Conservation (phyloP, 495 filamentous ascomycete species). For the Sporormia fimetaria region DNA sequence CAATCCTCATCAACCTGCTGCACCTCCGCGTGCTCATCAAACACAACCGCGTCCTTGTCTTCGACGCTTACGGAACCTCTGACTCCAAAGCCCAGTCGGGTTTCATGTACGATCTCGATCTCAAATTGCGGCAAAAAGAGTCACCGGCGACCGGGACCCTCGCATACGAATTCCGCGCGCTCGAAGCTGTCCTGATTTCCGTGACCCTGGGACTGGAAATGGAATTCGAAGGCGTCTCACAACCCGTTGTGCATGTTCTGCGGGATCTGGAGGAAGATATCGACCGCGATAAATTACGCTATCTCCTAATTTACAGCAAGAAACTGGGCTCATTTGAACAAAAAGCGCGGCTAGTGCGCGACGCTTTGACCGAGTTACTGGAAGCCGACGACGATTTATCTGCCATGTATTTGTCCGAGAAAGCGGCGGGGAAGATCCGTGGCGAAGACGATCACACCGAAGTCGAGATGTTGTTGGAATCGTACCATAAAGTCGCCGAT, state of each 20-base stretch:
- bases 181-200: slow-evolving; percentile 71
- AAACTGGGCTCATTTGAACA: slow-evolving; percentile 94
- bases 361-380: slow-evolving; percentile 91
- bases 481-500: slow-evolving; percentile 94
- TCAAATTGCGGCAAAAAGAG: slow-evolving; percentile 45
- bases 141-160: slow-evolving; percentile 41
- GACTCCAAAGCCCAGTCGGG: slow-evolving; percentile 90
- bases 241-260: slow-evolving; percentile 80
- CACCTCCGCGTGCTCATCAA: slow-evolving; percentile 93
- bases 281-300: slow-evolving; percentile 81
- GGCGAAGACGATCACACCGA: slow-evolving; percentile 88
- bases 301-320: slow-evolving; percentile 86
- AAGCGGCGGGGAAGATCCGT: slow-evolving; percentile 58
- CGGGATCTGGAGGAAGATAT: slow-evolving; percentile 93
- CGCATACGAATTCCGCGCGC: slow-evolving; percentile 59
- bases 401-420: slow-evolving; percentile 89
- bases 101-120: slow-evolving; percentile 85
- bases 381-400: slow-evolving; percentile 95
- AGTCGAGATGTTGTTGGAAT: slow-evolving; percentile 91
- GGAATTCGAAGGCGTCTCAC: slow-evolving; percentile 84
- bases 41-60: slow-evolving; percentile 81
- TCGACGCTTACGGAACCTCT: slow-evolving; percentile 90
- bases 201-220: slow-evolving; percentile 80
- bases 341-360: slow-evolving; percentile 85
- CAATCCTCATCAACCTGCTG: slow-evolving; percentile 88